phyloP scores from a whole-genome alignment of 2,329 filamentous ascomycete species.

The Penicillium psychrosexuale region DNA sequence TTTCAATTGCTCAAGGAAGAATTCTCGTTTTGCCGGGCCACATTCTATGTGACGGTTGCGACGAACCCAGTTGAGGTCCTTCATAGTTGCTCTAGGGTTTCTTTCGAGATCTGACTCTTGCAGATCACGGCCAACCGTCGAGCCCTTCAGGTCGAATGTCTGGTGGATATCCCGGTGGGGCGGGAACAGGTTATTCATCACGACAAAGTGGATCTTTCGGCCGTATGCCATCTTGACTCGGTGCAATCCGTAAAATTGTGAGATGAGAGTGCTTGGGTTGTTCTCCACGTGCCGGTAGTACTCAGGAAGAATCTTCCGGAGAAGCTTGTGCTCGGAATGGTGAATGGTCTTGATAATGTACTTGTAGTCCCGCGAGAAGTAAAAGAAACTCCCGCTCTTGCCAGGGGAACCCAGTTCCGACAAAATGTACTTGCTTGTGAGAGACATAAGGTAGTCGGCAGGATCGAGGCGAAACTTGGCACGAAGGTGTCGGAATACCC shows the following conservation, averaged over 20 bases:
- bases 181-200: constrained; percentile 99
- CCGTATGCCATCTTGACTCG: constrained; percentile 98
- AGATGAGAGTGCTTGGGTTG: constrained; percentile 94
- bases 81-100: constrained; percentile 89
- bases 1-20: constrained; percentile 86
- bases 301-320: constrained; percentile 61
- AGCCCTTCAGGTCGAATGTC: constrained; percentile 96
- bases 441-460: constrained; percentile 94
- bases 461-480: constrained; percentile 87
- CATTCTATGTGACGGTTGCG: constrained; percentile 82
- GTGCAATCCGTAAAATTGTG: constrained; percentile 95
- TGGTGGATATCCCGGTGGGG: constrained; percentile 96
- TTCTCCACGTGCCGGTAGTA: constrained; percentile 91
- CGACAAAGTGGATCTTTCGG: constrained; percentile 97
- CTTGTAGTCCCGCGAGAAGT: constrained; percentile 98
- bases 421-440: constrained; percentile 97
- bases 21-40: constrained; percentile 79
- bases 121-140: constrained; percentile 88
- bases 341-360: constrained; percentile 99
- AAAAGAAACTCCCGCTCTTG: constrained; percentile 99
- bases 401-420: constrained; percentile 95
- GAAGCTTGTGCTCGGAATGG: constrained; percentile 67
- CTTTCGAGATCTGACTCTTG: constrained; percentile 80
- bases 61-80: constrained; percentile 94
- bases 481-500: constrained; percentile 94